Conservation (phyloP, 2,329 filamentous ascomycete genomes). For the Hypoxylon sp. region DNA sequence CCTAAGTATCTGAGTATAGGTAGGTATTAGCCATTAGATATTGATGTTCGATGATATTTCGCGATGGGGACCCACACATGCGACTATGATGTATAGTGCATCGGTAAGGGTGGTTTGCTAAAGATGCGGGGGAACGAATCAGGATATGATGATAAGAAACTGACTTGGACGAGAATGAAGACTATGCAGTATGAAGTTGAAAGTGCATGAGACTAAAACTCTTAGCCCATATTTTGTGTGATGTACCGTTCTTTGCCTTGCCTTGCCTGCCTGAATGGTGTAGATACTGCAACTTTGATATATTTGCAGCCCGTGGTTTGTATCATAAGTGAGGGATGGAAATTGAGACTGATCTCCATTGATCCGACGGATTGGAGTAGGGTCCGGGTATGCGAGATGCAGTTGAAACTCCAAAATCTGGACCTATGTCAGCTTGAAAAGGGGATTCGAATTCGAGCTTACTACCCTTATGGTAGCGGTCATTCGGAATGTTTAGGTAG, state of each 20-base stretch:
- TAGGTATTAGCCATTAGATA: neutral
- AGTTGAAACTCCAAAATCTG: constrained; percentile 1
- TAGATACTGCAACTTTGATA: neutral
- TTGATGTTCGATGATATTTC: constrained; percentile 24
- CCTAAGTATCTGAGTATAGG: no score
- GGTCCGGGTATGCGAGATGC: constrained; percentile 30
- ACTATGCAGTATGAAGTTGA: constrained; percentile 32
- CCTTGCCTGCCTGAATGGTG: constrained; percentile 3
- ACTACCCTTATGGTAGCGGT: constrained; percentile 23
- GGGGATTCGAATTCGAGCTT: constrained; percentile 12
- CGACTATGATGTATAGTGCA: constrained; percentile 26
- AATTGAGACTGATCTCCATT: constrained; percentile 8
- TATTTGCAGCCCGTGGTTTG: constrained; percentile 12
- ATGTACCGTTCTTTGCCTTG: neutral
- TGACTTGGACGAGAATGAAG: constrained; percentile 19
- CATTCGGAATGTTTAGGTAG: constrained; percentile 26
- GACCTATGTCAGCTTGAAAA: constrained; percentile 7
- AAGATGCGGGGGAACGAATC: constrained; percentile 42
- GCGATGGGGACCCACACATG: constrained; percentile 16
- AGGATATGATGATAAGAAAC: constrained; percentile 36
- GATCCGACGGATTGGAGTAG: neutral
- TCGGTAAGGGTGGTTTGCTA: constrained; percentile 23
- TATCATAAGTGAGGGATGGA: constrained; percentile 2
- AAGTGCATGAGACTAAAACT: constrained; percentile 32
- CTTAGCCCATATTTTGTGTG: constrained; percentile 8